Conservation (phyloP, 768 basidiomycete genomes). For the Boletus fagicola region DNA sequence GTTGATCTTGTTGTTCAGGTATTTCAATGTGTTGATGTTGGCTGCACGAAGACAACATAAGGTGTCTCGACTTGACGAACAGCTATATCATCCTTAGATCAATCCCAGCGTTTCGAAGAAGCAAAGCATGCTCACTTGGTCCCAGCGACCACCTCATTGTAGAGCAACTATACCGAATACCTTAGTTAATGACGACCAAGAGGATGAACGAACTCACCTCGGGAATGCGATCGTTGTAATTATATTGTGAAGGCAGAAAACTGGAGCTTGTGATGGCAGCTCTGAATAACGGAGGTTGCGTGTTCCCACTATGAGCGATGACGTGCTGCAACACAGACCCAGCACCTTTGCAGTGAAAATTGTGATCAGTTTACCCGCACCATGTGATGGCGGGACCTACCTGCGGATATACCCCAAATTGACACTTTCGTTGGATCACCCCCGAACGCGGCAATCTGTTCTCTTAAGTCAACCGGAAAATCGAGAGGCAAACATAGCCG, state of each 20-base stretch:
- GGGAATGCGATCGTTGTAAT: conserved; percentile 5
- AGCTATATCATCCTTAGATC: not conserved
- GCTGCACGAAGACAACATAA: conserved; percentile 7
- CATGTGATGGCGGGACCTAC: not conserved
- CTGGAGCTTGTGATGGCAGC: conserved; percentile 10
- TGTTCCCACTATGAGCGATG: conserved; percentile 4
- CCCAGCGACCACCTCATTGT: not conserved
- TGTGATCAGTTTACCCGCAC: no score
- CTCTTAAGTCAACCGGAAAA: not conserved
- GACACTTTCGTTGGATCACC: conserved; percentile 1
- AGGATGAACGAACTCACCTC: not conserved
- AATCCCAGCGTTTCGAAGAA: no score
- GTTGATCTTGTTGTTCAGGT: not conserved
- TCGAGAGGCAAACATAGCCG: not conserved
- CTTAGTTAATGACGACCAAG: not conserved
- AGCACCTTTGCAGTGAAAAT: not conserved
- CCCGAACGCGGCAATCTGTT: conserved; percentile 5
- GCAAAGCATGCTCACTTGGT: not conserved
- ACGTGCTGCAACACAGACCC: conserved; percentile 12
- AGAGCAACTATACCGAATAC: not conserved
- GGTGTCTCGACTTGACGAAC: not conserved
- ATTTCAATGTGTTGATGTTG: not conserved
- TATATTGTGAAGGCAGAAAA: conserved; percentile 6
- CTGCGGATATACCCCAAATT: conserved; percentile 7
- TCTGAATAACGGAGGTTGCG: conserved; percentile 5